These are phyloP conservation scores for Starmerella kuoi DNA, from an alignment of 805 yeast genomes.

Conservation along the genomic window DNA sequence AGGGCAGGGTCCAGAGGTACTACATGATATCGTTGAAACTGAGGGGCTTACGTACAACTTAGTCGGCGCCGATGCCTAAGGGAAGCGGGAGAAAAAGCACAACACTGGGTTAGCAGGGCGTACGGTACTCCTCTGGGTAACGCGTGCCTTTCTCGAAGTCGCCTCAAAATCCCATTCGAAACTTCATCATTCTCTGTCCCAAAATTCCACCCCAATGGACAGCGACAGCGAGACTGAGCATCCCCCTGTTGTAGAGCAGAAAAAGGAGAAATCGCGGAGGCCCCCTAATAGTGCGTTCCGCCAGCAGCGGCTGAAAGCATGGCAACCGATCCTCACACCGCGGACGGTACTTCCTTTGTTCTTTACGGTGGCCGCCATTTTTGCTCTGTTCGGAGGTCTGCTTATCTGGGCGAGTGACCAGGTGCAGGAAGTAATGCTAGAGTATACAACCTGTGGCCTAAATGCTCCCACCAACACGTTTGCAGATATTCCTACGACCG, in stretches of 20 bases:
- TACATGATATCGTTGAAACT: too few species aligned
- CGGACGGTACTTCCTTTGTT: conserved; percentile 79
- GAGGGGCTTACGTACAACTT: too few species aligned
- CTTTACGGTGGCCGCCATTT: conserved; percentile 58
- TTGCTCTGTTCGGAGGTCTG: conserved; percentile 86
- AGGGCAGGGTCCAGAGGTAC: too few species aligned
- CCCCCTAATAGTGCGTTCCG: conserved; percentile 38
- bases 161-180: too few species aligned
- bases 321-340: conserved; percentile 87
- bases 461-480: conserved; percentile 38
- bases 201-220: too few species aligned
- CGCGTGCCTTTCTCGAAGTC: too few species aligned
- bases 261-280: conserved; percentile 31
- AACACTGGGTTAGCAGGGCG: too few species aligned
- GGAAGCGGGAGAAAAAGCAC: too few species aligned
- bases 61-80: too few species aligned
- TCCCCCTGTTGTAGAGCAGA: conserved; percentile 22
- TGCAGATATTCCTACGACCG: conserved; percentile 45
- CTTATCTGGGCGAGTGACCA: conserved; percentile 63
- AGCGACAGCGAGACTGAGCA: conserved; percentile 29
- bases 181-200: too few species aligned
- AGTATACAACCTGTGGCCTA: conserved; percentile 58
- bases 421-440: conserved; percentile 62
- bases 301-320: conserved; percentile 51
- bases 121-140: too few species aligned